These are phyloP conservation scores for Apostasia ramifera DNA, from an alignment of 106 monocot species.

Conservation along the genomic window DNA sequence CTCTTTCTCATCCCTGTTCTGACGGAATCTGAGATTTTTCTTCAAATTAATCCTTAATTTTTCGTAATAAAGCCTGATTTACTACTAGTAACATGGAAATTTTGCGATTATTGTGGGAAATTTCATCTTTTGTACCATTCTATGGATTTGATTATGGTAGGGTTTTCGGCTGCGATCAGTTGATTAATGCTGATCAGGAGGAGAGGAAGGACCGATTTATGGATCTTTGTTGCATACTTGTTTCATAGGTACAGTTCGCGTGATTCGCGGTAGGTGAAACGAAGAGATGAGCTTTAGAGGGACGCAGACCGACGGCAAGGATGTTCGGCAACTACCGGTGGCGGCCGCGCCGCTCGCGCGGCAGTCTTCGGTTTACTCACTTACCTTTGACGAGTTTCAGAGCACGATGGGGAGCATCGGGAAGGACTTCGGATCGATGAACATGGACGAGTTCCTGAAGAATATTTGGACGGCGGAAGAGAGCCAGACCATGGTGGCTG, in stretches of 20 bases:
- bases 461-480: constrained; percentile 73
- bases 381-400: constrained; percentile 79
- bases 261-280: background rate
- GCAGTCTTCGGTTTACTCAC: constrained; percentile 62
- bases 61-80: no score
- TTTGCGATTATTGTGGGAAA: no score
- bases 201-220: background rate
- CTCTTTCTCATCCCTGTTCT: no score
- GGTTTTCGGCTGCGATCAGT: no score
- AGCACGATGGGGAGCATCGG: constrained; percentile 35
- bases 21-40: no score
- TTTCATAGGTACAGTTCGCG: background rate
- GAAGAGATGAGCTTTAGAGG: background rate
- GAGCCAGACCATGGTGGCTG: constrained; percentile 29
- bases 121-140: no score
- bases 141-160: no score
- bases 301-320: background rate
- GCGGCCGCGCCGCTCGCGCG: constrained; percentile 32
- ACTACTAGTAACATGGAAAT: no score
- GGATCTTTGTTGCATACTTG: background rate
- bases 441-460: constrained; percentile 72
- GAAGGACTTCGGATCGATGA: constrained; percentile 88
- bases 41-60: no score
- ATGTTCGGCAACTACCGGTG: background rate
- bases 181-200: no score